These are phyloP conservation scores for Epithemia pelagica DNA, from an alignment of 108 stramenopile species.

Conservation along the genomic window DNA sequence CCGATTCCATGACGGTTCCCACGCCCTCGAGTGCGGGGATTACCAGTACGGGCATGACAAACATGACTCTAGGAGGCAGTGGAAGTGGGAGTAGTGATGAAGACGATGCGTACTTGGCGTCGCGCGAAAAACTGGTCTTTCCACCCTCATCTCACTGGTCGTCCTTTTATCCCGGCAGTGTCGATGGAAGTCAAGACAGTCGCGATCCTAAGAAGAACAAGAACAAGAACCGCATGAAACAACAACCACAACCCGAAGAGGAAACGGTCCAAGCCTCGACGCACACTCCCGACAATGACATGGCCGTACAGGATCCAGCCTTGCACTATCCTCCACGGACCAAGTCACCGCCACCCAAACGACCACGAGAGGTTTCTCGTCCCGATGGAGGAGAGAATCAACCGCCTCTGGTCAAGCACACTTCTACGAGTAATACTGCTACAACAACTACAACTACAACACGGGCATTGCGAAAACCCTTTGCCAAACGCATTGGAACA, in stretches of 20 bases:
- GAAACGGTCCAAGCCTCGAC: not conserved
- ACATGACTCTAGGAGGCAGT: no score
- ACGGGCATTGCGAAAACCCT: not conserved
- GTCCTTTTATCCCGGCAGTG: not conserved
- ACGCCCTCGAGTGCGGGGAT: no score
- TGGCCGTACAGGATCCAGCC: no score
- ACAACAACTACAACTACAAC: not conserved
- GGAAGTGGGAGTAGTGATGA: no score
- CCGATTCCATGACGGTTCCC: no score
- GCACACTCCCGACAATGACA: not conserved
- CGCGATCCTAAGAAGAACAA: not conserved
- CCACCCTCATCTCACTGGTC: not conserved
- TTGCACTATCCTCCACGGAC: no score
- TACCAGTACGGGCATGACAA: no score
- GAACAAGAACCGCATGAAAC: not conserved
- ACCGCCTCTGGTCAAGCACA: not conserved
- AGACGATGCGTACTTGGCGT: no score
- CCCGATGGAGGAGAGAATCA: not conserved
- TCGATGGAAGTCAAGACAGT: no score
- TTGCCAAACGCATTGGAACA: not conserved
- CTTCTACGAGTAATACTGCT: not conserved
- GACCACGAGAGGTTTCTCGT: not conserved
- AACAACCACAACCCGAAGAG: not conserved
- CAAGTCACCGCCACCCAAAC: no score
- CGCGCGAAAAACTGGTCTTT: no score